Percentiles rank a stretch among this genome's conserved stretches.
Conservation (phyloP, 2,329 filamentous ascomycete species). For the Ascochyta pisi region DNA sequence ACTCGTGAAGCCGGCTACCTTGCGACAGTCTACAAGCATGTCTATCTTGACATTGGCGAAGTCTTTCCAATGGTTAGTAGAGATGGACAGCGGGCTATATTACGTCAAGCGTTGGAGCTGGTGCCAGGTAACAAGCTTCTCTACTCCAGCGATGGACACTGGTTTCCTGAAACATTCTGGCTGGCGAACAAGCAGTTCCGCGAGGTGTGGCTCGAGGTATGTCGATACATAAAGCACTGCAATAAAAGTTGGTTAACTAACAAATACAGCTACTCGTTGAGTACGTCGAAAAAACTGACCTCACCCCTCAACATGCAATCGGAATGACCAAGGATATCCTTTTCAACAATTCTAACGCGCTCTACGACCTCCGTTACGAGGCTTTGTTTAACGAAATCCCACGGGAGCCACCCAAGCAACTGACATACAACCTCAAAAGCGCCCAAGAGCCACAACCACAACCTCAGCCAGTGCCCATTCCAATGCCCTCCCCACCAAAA, state of each 20-base stretch:
- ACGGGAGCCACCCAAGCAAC: slow-evolving; percentile 26
- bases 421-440: slow-evolving; percentile 31
- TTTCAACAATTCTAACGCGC: slow-evolving; percentile 77
- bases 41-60: slow-evolving; percentile 82
- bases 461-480: slow-evolving; percentile 11
- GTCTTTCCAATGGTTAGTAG: slow-evolving; percentile 81
- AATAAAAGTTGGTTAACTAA: slow-evolving; percentile 1
- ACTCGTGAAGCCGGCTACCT: slow-evolving; percentile 80
- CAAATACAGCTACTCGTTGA: slow-evolving; percentile 65
- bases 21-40: slow-evolving; percentile 77
- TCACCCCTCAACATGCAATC: slow-evolving; percentile 68
- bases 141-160: slow-evolving; percentile 83
- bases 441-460: slow-evolving; percentile 12
- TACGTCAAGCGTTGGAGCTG: slow-evolving; percentile 77
- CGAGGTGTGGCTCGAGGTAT: slow-evolving; percentile 71
- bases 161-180: slow-evolving; percentile 78
- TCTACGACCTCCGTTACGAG: slow-evolving; percentile 68
- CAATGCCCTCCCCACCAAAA: slow-evolving; percentile 8
- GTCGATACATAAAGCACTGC: slow-evolving; percentile 18
- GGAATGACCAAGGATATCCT: slow-evolving; percentile 71
- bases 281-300: slow-evolving; percentile 68
- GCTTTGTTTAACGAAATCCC: slow-evolving; percentile 47
- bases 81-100: slow-evolving; percentile 73
- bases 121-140: slow-evolving; percentile 77
- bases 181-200: slow-evolving; percentile 75